Percentiles rank a stretch among this genome's conserved stretches.
phyloP scores from a whole-genome alignment of 1,284 basidiomycete genomes.

The Heterobasidion annosum region DNA sequence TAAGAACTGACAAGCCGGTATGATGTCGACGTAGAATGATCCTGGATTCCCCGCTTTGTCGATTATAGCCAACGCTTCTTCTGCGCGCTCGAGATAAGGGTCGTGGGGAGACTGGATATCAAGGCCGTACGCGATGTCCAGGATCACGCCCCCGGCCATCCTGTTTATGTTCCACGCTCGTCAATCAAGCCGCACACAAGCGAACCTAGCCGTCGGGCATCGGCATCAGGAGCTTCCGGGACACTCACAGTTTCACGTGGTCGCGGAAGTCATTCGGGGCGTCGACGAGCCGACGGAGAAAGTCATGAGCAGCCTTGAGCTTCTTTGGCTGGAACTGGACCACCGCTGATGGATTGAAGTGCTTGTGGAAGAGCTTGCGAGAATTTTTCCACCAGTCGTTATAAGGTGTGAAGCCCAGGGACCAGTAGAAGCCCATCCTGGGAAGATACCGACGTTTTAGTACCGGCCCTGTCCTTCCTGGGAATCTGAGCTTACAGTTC shows the following conservation, averaged over 20 bases:
- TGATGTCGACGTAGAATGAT: constrained; percentile 14
- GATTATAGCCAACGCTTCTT: constrained; percentile 11
- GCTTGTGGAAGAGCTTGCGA: constrained; percentile 11
- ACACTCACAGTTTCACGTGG: constrained; percentile 13
- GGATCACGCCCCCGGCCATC: constrained; percentile 12
- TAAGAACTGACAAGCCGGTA: constrained; percentile 12
- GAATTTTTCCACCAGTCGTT: constrained; percentile 14
- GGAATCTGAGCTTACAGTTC: constrained; percentile 9
- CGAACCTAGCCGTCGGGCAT: background rate
- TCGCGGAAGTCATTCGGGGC: constrained; percentile 11
- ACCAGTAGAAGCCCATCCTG: constrained; percentile 14
- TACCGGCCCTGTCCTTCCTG: background rate
- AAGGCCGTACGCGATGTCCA: constrained; percentile 13
- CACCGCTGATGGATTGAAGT: constrained; percentile 12
- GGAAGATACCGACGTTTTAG: background rate
- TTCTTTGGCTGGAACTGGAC: constrained; percentile 13
- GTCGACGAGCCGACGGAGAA: constrained; percentile 11
- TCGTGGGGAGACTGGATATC: constrained; percentile 12
- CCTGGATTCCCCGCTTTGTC: constrained; percentile 13
- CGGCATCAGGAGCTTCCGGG: background rate
- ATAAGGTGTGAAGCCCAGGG: constrained; percentile 14
- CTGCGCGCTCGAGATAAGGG: constrained; percentile 12
- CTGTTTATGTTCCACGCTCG: background rate
- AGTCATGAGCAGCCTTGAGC: constrained; percentile 10
- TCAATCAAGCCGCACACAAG: background rate